Base-by-base conservation (phyloP, 148 eudicot genomes). In the Heliamphora exappendiculata region DNA sequence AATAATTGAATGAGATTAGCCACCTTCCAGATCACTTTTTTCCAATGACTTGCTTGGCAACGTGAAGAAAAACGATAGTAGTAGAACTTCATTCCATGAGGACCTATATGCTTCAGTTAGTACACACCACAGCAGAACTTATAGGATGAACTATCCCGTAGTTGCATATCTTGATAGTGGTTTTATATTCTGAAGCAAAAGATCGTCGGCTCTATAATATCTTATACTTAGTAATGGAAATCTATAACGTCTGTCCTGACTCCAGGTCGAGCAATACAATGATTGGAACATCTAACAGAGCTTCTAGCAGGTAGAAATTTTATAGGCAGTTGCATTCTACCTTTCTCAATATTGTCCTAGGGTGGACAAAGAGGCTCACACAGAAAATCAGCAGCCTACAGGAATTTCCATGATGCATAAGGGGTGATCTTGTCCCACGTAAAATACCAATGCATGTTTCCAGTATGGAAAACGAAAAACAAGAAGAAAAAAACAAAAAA, bases 161-260 rank as follows among this genome's bases (percentile, higher is more conserved):
- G 72, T 10, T 1, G 13, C 20, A 22, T 24, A 22, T 54, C 47
- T 73, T 57, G 24, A 39, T 14, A 14, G 65, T 24, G 34, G 12
- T 36, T 55, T 14, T 22, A n/a, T 57, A 55, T 22, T 34, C 76
- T 55, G 65, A 73, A 57, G 45, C 33, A 73, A 73, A 54, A 34
- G 45, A 51, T 53, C 29, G 1, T 24, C 31, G 26, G 57, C 14
- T 39, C 22, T 57, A 65, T 59, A 17, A 7, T 54, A 13, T 73
- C 49, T 22, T 57, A 13, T 5, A 14, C 24, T 12, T 24, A 33
- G 31, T 54, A 73, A 73, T 36, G 57, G 75, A 20, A 53, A 53
- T 11, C 47, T 54, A 22, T 54, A 72, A n/a, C 24, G 31, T 26
- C 47, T 24, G 45, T 57, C 13, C 47, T 24, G 45, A 22, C 13